phyloP scores from a whole-genome alignment of 352 stramenopile genomes.

The Pythium sp. region DNA sequence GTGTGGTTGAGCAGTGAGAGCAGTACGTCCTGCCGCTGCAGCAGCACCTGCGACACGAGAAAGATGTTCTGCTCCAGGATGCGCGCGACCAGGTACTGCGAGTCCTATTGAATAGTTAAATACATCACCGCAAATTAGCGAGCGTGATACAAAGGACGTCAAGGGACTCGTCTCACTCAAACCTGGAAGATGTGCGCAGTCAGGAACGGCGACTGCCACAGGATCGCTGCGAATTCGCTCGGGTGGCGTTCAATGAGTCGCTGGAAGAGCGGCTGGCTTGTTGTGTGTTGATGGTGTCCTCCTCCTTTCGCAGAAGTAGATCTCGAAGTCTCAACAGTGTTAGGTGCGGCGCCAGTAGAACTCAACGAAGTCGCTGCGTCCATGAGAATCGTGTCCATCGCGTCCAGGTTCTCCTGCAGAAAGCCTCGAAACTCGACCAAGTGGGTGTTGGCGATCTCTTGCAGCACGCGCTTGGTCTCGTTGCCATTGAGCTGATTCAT shows the following conservation, averaged over 20 bases:
- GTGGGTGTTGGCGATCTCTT: slow-evolving; percentile 28
- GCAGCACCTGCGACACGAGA: slow-evolving; percentile 55
- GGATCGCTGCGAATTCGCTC: slow-evolving; percentile 46
- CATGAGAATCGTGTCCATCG: slow-evolving; percentile 48
- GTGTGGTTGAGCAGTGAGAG: slow-evolving; percentile 53
- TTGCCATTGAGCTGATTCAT: slow-evolving; percentile 24
- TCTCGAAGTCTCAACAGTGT: not conserved
- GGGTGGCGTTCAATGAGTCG: slow-evolving; percentile 58
- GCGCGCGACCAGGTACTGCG: slow-evolving; percentile 49
- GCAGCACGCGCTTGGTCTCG: slow-evolving; percentile 29
- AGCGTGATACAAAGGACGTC: not conserved
- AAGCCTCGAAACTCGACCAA: slow-evolving; percentile 39
- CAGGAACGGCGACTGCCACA: slow-evolving; percentile 61
- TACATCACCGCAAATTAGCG: not conserved
- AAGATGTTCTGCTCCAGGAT: slow-evolving; percentile 79
- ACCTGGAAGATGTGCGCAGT: slow-evolving; percentile 74
- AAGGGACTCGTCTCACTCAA: not conserved
- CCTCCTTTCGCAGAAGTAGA: not conserved
- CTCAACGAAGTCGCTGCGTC: slow-evolving; percentile 2
- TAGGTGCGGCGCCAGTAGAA: not conserved
- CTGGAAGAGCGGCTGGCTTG: slow-evolving; percentile 39
- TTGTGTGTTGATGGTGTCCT: slow-evolving; percentile 5
- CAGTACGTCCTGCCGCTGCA: slow-evolving; percentile 49
- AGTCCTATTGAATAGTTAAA: slow-evolving; percentile 27
- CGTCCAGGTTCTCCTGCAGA: slow-evolving; percentile 40